phyloP scores from a whole-genome alignment of 768 basidiomycete genomes.

The Strobilomyces echinocephalus region DNA sequence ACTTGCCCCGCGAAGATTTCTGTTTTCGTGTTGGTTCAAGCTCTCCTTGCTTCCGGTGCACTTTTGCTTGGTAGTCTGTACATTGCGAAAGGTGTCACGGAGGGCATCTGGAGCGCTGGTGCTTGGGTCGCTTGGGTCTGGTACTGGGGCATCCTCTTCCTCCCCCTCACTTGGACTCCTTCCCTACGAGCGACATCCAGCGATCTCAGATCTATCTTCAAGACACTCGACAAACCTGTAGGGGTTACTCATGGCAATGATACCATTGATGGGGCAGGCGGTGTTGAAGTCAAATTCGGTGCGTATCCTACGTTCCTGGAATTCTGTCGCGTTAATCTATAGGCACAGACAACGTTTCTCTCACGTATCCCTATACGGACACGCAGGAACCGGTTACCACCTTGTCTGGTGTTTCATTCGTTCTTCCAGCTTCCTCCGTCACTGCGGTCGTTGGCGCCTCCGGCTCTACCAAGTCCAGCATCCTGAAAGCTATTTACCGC shows the following conservation, averaged over 20 bases:
- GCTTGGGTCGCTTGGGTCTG: slow-evolving; percentile 28
- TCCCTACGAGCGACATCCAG: slow-evolving; percentile 72
- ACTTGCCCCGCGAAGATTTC: slow-evolving; percentile 1
- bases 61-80: slow-evolving; percentile 61
- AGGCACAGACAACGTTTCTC: slow-evolving; percentile 68
- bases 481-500: slow-evolving; percentile 82
- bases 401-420: slow-evolving; percentile 78
- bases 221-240: slow-evolving; percentile 73
- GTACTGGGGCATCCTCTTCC: slow-evolving; percentile 26
- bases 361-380: slow-evolving; percentile 65
- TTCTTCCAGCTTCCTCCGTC: slow-evolving; percentile 77
- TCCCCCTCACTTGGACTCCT: slow-evolving; percentile 31
- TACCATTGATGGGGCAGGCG: slow-evolving; percentile 61
- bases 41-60: slow-evolving; percentile 76
- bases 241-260: slow-evolving; percentile 83
- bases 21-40: slow-evolving; percentile 48
- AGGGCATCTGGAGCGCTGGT: slow-evolving; percentile 26
- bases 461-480: slow-evolving; percentile 79
- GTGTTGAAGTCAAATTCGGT: slow-evolving; percentile 89
- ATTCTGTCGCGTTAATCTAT: background rate
- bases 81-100: slow-evolving; percentile 25
- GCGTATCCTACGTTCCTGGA: slow-evolving; percentile 15
- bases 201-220: slow-evolving; percentile 73
- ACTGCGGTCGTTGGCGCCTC: slow-evolving; percentile 88
- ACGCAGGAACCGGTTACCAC: slow-evolving; percentile 52